A percentile compares a stretch with the other conserved stretches of the same genome.
These are phyloP conservation scores for Fusarium torreyae DNA, from an alignment of 2,329 filamentous ascomycete species.

Conservation along the genomic window DNA sequence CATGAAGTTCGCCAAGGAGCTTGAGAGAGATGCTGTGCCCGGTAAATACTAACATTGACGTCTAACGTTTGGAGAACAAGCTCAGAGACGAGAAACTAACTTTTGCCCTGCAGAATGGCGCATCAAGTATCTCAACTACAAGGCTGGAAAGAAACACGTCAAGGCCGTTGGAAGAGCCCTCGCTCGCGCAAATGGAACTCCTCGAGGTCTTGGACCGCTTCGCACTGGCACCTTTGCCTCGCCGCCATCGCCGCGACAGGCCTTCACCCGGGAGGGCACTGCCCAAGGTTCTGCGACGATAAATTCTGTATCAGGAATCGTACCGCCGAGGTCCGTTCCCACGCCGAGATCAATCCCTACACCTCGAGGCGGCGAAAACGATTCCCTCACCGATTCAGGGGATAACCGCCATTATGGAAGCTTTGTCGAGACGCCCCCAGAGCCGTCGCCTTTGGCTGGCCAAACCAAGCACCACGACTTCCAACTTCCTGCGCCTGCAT, in stretches of 20 bases:
- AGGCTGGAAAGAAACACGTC: conserved; percentile 93
- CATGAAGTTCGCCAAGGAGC: conserved; percentile 82
- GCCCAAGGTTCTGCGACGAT: conserved; percentile 19
- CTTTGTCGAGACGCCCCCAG: conserved; percentile 62
- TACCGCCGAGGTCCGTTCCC: conserved; percentile 40
- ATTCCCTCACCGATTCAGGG: conserved; percentile 58
- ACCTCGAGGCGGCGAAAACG: conserved; percentile 54
- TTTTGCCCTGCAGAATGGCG: conserved; percentile 78
- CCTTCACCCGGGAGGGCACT: conserved; percentile 20
- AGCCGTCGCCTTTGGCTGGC: conserved; percentile 45
- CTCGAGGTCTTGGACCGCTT: conserved; percentile 56
- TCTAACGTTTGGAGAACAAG: conserved; percentile 4
- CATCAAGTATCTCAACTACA: conserved; percentile 95
- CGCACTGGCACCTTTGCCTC: conserved; percentile 51
- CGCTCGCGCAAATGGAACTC: conserved; percentile 70
- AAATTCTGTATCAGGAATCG: conserved; percentile 27
- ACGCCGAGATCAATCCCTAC: conserved; percentile 43
- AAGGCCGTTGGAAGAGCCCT: conserved; percentile 85
- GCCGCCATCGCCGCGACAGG: conserved; percentile 43
- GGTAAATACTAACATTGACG: conserved; percentile 62
- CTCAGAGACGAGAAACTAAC: conserved; percentile 15
- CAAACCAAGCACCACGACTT: conserved; percentile 56
- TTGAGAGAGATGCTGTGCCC: conserved; percentile 89
- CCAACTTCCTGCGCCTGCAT: conserved; percentile 69
- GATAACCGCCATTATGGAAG: conserved; percentile 67